phyloP scores from a whole-genome alignment of 73 alveolate species.

The Tetrahymena borealis region DNA sequence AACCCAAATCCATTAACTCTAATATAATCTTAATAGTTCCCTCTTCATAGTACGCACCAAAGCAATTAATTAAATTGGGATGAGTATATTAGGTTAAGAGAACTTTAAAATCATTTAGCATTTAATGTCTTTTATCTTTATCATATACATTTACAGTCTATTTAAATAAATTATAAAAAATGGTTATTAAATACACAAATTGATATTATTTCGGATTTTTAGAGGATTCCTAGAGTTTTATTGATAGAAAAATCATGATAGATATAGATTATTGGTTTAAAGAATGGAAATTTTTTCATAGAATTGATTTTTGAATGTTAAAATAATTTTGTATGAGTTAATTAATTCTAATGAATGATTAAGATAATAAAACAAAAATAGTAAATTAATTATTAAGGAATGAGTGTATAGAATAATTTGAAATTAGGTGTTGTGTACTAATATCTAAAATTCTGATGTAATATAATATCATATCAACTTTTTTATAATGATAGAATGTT shows the following conservation, averaged over 20 bases:
- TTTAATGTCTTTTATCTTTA: constrained; percentile 51
- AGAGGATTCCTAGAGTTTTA: not conserved
- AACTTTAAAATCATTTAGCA: constrained; percentile 48
- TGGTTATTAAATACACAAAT: not conserved
- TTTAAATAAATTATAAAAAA: not conserved
- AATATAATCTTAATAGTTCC: constrained; percentile 46
- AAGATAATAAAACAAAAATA: no score
- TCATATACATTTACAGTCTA: constrained; percentile 60
- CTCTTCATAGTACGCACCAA: constrained; percentile 79
- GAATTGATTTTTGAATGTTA: no score
- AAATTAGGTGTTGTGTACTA: no score
- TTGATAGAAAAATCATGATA: not conserved
- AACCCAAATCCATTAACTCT: constrained; percentile 79
- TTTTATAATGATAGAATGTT: no score
- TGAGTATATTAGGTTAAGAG: constrained; percentile 14
- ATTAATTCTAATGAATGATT: no score
- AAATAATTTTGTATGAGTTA: no score
- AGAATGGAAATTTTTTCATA: no score
- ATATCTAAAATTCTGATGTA: no score
- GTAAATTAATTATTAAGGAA: no score
- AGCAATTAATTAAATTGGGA: constrained; percentile 47
- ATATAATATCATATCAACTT: no score
- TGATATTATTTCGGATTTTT: not conserved
- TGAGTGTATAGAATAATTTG: no score
- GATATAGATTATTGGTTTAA: no score